A percentile compares a stretch with the other conserved stretches of the same genome.
These are phyloP conservation scores for Stagonosporopsis chrysanthemi DNA, from an alignment of 2,329 filamentous ascomycete species.

Conservation along the genomic window DNA sequence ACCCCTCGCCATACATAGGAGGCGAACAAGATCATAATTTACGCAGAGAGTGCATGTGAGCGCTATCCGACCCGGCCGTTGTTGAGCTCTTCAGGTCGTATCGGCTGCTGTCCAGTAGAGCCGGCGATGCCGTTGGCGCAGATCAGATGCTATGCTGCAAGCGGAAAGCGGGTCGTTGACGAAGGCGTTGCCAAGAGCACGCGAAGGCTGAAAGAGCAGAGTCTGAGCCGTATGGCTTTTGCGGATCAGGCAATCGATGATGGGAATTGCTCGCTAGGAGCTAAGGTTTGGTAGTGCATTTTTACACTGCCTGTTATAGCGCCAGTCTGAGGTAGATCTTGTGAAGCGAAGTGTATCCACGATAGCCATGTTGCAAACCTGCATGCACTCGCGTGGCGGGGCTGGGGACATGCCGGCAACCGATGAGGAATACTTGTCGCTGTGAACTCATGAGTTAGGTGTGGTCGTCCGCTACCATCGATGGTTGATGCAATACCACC, in stretches of 20 bases:
- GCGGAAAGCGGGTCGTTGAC: background rate
- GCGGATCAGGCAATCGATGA: background rate
- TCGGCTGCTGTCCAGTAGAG: slow-evolving; percentile 4
- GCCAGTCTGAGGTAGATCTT: background rate
- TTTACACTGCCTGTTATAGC: background rate
- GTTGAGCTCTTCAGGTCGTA: background rate
- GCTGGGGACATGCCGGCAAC: background rate
- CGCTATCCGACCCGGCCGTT: slow-evolving; percentile 5
- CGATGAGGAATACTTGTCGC: background rate
- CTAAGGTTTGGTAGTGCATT: slow-evolving; percentile 7
- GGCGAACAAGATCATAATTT: background rate
- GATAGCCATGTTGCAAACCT: slow-evolving; percentile 5
- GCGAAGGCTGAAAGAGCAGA: background rate
- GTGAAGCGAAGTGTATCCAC: background rate
- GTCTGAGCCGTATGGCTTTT: background rate
- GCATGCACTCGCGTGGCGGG: slow-evolving; percentile 4
- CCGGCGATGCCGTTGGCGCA: slow-evolving; percentile 2
- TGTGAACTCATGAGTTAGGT: background rate
- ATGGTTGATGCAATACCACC: slow-evolving; percentile 4
- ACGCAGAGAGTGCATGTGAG: background rate
- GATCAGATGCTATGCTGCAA: background rate
- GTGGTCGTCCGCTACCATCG: background rate
- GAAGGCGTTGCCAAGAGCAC: slow-evolving; percentile 16
- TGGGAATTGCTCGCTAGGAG: background rate
- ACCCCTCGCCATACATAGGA: no score